These are phyloP conservation scores for Pseudoturritis turrita DNA, from an alignment of 345 rosid genomes.

Conservation along the genomic window DNA sequence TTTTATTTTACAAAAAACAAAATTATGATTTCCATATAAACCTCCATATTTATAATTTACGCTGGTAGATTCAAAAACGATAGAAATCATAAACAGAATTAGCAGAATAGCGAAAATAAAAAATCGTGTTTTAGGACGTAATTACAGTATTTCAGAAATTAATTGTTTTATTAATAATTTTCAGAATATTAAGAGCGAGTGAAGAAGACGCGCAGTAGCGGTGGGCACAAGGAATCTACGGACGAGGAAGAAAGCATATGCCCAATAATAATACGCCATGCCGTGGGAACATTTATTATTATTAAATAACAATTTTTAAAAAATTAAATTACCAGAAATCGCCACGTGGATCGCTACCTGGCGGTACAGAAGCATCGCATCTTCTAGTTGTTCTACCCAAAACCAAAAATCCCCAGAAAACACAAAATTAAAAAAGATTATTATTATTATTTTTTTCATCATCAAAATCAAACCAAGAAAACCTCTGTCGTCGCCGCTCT, in stretches of 20 bases:
- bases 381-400: constrained; percentile 21
- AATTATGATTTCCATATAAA: too few relatives aligned
- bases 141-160: too few relatives aligned
- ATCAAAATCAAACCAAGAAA: constrained; percentile 18
- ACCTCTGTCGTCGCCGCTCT: constrained; percentile 3
- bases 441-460: constrained; percentile 8
- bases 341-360: constrained; percentile 80
- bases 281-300: background rate
- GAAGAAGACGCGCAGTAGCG: constrained; percentile 21
- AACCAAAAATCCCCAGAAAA: background rate
- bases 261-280: background rate
- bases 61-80: too few relatives aligned
- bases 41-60: too few relatives aligned
- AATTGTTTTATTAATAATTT: too few relatives aligned
- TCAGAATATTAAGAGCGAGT: too few relatives aligned
- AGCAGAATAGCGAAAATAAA: too few relatives aligned
- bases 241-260: constrained; percentile 26
- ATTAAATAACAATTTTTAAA: background rate
- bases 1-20: too few relatives aligned
- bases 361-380: constrained; percentile 52
- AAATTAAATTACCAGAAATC: constrained; percentile 18
- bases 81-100: too few relatives aligned
- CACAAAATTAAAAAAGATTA: background rate
- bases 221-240: constrained; percentile 31
- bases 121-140: too few relatives aligned